Percentiles rank a stretch among this genome's conserved stretches.
Conservation (phyloP, 805 yeast species). For the Yarrowia keelungensis region DNA sequence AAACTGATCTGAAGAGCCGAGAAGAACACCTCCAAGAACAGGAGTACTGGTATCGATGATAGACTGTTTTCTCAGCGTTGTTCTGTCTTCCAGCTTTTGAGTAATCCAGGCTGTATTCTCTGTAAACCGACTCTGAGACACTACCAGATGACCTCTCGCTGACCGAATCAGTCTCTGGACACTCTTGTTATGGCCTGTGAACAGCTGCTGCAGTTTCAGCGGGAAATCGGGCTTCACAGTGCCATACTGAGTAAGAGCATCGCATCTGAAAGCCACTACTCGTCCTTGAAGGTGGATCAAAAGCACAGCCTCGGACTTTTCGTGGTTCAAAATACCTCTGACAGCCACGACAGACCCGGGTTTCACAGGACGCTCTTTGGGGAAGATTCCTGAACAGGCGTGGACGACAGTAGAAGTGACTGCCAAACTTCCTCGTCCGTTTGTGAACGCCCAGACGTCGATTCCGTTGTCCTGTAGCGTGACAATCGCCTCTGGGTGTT, state of each 20-base stretch:
- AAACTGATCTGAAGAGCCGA: slow-evolving; percentile 27
- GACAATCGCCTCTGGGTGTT: slow-evolving; percentile 27
- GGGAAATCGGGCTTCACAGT: slow-evolving; percentile 29
- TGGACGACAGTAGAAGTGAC: slow-evolving; percentile 19
- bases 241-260: slow-evolving; percentile 15
- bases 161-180: slow-evolving; percentile 72
- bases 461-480: slow-evolving; percentile 8
- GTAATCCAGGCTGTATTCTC: slow-evolving; percentile 66
- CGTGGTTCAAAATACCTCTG: slow-evolving; percentile 23
- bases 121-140: slow-evolving; percentile 66
- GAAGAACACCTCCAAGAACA: slow-evolving; percentile 18
- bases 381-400: slow-evolving; percentile 19
- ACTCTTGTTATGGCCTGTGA: slow-evolving; percentile 88
- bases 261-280: slow-evolving; percentile 29
- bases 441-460: slow-evolving; percentile 32
- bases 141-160: slow-evolving; percentile 64
- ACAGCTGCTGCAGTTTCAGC: slow-evolving; percentile 47
- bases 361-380: slow-evolving; percentile 11
- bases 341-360: slow-evolving; percentile 24
- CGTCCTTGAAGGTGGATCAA: slow-evolving; percentile 26
- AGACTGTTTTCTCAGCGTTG: slow-evolving; percentile 27
- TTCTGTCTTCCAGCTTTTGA: slow-evolving; percentile 16
- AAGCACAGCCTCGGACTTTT: slow-evolving; percentile 22
- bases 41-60: slow-evolving; percentile 14
- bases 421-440: slow-evolving; percentile 20